These are phyloP conservation scores for Colletotrichum abscissum DNA, from an alignment of 2,329 filamentous ascomycete species.

Conservation along the genomic window DNA sequence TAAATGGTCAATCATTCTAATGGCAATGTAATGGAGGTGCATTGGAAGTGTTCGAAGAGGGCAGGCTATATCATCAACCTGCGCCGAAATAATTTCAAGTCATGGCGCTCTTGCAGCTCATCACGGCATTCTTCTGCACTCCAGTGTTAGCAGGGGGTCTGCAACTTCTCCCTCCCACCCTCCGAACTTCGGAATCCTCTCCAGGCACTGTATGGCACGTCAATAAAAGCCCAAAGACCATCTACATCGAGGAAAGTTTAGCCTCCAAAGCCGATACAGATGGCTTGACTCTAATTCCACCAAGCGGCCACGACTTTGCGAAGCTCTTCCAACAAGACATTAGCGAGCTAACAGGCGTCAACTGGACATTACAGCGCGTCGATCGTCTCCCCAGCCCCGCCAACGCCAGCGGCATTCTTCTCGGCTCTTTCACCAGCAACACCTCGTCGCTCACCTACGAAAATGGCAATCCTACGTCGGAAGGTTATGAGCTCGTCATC, in stretches of 20 bases:
- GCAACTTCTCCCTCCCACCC: constrained; percentile 19
- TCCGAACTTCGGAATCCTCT: not conserved
- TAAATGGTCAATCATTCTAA: not conserved
- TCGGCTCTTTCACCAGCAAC: constrained; percentile 47
- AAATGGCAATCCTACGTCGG: constrained; percentile 56
- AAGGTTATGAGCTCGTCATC: constrained; percentile 60
- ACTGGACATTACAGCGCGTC: constrained; percentile 54
- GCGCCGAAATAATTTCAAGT: not conserved
- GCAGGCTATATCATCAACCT: not conserved
- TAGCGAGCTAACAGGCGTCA: constrained; percentile 48
- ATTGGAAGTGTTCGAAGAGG: not conserved
- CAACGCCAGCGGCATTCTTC: constrained; percentile 52
- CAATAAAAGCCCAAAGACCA: constrained; percentile 36
- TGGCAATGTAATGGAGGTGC: not conserved
- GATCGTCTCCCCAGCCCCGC: constrained; percentile 42
- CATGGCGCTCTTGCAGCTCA: not conserved
- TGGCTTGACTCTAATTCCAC: constrained; percentile 63
- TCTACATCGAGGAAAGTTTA: constrained; percentile 55
- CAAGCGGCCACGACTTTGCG: constrained; percentile 60
- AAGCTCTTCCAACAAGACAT: constrained; percentile 58
- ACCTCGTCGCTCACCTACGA: constrained; percentile 54
- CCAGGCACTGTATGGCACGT: not conserved
- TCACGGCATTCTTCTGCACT: not conserved
- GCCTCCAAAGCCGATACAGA: constrained; percentile 52
- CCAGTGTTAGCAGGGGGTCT: constrained; percentile 5